A percentile compares a stretch with the other conserved stretches of the same genome.
Conservation (phyloP, 208 protist genomes). For the Crithidia mellificae region DNA sequence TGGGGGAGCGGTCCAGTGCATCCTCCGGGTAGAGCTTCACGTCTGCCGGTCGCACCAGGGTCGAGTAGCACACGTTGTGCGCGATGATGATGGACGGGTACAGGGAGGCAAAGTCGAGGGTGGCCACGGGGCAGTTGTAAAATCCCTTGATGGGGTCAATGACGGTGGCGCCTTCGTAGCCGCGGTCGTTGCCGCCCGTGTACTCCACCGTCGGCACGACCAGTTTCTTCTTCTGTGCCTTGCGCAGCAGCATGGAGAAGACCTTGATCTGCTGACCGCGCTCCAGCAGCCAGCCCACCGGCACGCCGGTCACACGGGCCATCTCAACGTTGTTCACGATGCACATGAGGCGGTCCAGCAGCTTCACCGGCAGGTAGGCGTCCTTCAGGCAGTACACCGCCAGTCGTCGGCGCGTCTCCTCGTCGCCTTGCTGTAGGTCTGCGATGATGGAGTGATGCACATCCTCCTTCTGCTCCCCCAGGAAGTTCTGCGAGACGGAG, state of each 20-base stretch:
- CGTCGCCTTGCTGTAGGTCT: slow-evolving; percentile 95
- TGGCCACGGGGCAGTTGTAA: slow-evolving; percentile 98
- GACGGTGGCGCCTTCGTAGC: slow-evolving; percentile 98
- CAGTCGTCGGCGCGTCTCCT: slow-evolving; percentile 97
- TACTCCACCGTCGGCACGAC: slow-evolving; percentile 85
- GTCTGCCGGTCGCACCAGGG: slow-evolving; percentile 62
- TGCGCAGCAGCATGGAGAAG: slow-evolving; percentile 92
- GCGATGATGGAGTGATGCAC: slow-evolving; percentile 99
- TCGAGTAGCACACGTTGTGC: slow-evolving; percentile 99
- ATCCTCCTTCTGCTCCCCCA: slow-evolving; percentile 99
- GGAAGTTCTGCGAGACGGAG: slow-evolving; percentile 97
- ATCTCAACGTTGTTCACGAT: slow-evolving; percentile 99
- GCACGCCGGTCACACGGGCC: slow-evolving; percentile 99
- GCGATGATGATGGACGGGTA: slow-evolving; percentile 99
- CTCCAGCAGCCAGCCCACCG: slow-evolving; percentile 95
- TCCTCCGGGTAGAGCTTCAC: slow-evolving; percentile 89
- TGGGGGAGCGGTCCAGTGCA: slow-evolving; percentile 71
- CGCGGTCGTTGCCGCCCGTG: slow-evolving; percentile 52
- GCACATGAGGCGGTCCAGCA: slow-evolving; percentile 99
- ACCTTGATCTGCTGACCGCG: slow-evolving; percentile 99
- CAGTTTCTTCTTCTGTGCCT: slow-evolving; percentile 76
- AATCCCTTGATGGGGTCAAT: slow-evolving; percentile 97
- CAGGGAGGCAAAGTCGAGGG: slow-evolving; percentile 99
- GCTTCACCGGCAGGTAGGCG: slow-evolving; percentile 93
- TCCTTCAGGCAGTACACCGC: slow-evolving; percentile 99